A percentile compares a stretch with the other conserved stretches of the same genome.
Evolutionary conservation across 192 early-diverging fungal genomes (phyloP).

Genomic region (Backusella psychrophila): DNA sequence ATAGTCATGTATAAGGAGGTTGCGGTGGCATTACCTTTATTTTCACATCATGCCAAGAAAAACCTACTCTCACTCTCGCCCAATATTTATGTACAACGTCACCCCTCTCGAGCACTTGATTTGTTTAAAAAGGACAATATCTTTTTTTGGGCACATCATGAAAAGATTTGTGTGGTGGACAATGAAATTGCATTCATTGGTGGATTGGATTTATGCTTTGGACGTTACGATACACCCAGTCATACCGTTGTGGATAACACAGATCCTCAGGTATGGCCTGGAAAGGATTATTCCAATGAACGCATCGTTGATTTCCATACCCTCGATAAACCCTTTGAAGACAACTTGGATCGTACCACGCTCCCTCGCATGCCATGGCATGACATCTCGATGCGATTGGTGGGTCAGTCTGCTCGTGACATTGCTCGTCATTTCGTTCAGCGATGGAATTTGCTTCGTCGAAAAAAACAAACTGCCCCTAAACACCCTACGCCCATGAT

Average conservation of each 20-base stretch:
- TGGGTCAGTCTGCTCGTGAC: slow-evolving; percentile 74
- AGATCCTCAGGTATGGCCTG: slow-evolving; percentile 45
- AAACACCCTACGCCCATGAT: slow-evolving; percentile 61
- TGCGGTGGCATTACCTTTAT: slow-evolving; percentile 62
- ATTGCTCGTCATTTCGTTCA: slow-evolving; percentile 82
- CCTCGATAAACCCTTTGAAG: slow-evolving; percentile 51
- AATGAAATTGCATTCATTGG: slow-evolving; percentile 79
- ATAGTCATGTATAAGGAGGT: slow-evolving; percentile 82
- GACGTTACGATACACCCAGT: slow-evolving; percentile 74
- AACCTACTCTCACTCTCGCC: slow-evolving; percentile 62
- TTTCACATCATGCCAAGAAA: slow-evolving; percentile 69
- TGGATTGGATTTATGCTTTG: slow-evolving; percentile 83
- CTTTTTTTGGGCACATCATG: slow-evolving; percentile 82
- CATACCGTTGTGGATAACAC: slow-evolving; percentile 65
- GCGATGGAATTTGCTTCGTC: slow-evolving; percentile 79
- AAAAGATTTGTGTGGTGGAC: slow-evolving; percentile 78
- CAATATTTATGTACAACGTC: slow-evolving; percentile 78
- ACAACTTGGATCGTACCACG: slow-evolving; percentile 45
- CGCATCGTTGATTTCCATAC: slow-evolving; percentile 71
- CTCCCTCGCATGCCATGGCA: slow-evolving; percentile 85
- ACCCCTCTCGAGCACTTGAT: slow-evolving; percentile 67
- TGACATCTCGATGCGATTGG: slow-evolving; percentile 73
- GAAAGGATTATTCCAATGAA: slow-evolving; percentile 84
- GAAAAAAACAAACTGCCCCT: slow-evolving; percentile 52
- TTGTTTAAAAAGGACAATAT: slow-evolving; percentile 59